Conservation (phyloP, 2,329 filamentous ascomycete species). For the Fusarium sp. region DNA sequence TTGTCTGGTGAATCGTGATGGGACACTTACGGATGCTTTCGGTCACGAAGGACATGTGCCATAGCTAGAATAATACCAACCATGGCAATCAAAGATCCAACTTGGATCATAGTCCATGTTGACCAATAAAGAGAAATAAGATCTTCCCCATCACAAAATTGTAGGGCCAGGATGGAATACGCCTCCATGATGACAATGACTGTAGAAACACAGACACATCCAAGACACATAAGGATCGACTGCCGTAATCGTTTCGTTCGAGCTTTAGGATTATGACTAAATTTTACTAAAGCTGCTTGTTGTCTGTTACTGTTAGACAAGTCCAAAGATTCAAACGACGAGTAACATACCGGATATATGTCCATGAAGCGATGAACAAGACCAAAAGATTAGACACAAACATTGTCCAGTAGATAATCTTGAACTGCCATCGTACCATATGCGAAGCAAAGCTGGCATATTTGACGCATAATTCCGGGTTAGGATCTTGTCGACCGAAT, state of each 20-base stretch:
- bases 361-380: slow-evolving; percentile 57
- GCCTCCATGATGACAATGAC: slow-evolving; percentile 64
- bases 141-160: slow-evolving; percentile 71
- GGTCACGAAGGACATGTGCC: slow-evolving; percentile 60
- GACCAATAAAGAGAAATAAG: slow-evolving; percentile 71
- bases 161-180: slow-evolving; percentile 63
- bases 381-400: slow-evolving; percentile 58
- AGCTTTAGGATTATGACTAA: slow-evolving; percentile 46
- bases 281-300: slow-evolving; percentile 52
- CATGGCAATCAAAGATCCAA: slow-evolving; percentile 69
- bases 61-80: slow-evolving; percentile 66
- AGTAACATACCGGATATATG: slow-evolving; percentile 53
- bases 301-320: slow-evolving; percentile 40
- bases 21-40: slow-evolving; percentile 61
- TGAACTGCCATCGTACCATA: slow-evolving; percentile 56
- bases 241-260: slow-evolving; percentile 52
- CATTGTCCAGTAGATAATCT: slow-evolving; percentile 59
- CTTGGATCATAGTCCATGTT: slow-evolving; percentile 69
- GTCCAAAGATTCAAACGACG: background rate
- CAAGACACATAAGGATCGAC: slow-evolving; percentile 57
- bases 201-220: slow-evolving; percentile 58
- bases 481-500: slow-evolving; percentile 26
- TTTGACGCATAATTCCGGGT: slow-evolving; percentile 48
- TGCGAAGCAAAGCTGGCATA: slow-evolving; percentile 59
- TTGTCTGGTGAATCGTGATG: background rate